Conservation (phyloP, 2,329 filamentous ascomycete species). For the Trichoderma cornu-damae region DNA sequence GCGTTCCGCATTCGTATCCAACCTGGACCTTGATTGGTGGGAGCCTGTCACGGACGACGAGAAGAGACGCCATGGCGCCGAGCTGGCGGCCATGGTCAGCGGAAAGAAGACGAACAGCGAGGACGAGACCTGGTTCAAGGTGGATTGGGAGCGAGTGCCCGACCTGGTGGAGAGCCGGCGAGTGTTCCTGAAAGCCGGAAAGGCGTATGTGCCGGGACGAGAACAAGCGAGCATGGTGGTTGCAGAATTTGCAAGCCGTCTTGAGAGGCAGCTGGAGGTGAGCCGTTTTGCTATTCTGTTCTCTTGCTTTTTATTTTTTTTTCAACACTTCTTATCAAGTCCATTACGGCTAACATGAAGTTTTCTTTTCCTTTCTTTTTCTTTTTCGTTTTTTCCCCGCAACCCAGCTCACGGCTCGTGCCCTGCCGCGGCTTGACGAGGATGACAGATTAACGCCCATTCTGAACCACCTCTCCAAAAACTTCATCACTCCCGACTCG, state of each 20-base stretch:
- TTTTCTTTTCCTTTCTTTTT: too few species aligned
- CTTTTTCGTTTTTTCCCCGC: too few species aligned
- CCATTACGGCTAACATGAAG: not conserved
- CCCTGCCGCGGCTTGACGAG: slow-evolving; percentile 87
- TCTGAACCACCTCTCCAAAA: slow-evolving; percentile 78
- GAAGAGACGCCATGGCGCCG: slow-evolving; percentile 56
- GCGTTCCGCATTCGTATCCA: slow-evolving; percentile 68
- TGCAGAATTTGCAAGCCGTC: slow-evolving; percentile 71
- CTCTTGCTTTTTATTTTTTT: too few species aligned
- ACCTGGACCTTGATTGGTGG: slow-evolving; percentile 83
- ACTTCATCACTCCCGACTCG: slow-evolving; percentile 87
- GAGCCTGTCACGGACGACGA: slow-evolving; percentile 77
- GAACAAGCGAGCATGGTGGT: slow-evolving; percentile 88
- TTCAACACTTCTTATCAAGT: not conserved
- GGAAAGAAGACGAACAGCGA: slow-evolving; percentile 46
- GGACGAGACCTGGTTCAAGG: slow-evolving; percentile 90
- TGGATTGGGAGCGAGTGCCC: slow-evolving; percentile 90
- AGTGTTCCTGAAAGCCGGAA: slow-evolving; percentile 73
- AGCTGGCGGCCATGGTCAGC: slow-evolving; percentile 51
- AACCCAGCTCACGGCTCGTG: slow-evolving; percentile 73
- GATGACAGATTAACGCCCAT: slow-evolving; percentile 78
- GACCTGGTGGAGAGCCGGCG: slow-evolving; percentile 77
- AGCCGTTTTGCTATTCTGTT: slow-evolving; percentile 24
- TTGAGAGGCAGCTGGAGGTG: slow-evolving; percentile 82
- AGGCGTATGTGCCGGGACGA: slow-evolving; percentile 82